These are phyloP conservation scores for Lachnellula subtilissima DNA, from an alignment of 2,329 filamentous ascomycete species.

Conservation along the genomic window DNA sequence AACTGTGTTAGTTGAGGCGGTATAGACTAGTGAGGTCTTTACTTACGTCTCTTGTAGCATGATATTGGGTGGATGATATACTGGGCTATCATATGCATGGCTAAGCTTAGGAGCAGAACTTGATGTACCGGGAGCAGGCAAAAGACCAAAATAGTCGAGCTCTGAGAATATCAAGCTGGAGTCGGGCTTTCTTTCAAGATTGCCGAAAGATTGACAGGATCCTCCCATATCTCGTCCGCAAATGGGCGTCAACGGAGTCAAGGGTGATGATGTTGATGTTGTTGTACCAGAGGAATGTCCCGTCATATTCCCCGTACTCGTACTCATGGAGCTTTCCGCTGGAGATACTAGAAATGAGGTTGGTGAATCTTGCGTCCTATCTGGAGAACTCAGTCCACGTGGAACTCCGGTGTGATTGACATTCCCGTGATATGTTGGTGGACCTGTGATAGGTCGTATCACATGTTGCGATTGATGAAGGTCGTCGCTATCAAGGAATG, in stretches of 20 bases:
- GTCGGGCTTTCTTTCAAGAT: too few relatives aligned
- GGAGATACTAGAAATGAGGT: neutral
- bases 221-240: neutral
- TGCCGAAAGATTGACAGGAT: neutral
- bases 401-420: neutral
- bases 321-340: neutral
- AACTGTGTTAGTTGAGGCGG: too few relatives aligned
- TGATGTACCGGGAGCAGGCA: neutral
- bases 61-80: neutral
- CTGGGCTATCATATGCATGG: neutral
- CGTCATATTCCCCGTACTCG: neutral
- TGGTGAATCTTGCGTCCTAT: neutral
- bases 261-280: neutral
- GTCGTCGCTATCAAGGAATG: neutral
- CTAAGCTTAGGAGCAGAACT: neutral
- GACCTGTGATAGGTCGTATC: neutral
- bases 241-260: neutral
- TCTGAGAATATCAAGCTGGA: neutral
- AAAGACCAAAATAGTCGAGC: neutral
- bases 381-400: neutral
- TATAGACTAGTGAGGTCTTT: too few relatives aligned
- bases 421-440: neutral
- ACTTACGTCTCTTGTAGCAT: neutral
- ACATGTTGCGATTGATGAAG: neutral
- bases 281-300: neutral